phyloP scores from a whole-genome alignment of 2,329 filamentous ascomycete genomes.

The Exophiala phaeomuriformis region DNA sequence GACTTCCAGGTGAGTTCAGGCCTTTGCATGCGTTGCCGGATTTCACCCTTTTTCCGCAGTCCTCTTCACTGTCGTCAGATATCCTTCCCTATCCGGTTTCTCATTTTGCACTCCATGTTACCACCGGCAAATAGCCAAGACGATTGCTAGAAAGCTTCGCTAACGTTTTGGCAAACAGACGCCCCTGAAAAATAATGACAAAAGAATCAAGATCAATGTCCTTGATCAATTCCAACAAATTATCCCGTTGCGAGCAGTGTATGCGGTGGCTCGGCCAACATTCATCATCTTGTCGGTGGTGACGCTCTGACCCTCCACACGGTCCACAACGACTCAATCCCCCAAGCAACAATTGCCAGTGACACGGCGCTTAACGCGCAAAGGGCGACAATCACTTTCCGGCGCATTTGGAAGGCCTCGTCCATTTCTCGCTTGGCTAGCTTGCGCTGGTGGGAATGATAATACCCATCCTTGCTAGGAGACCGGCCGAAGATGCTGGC shows the following conservation, averaged over 20 bases:
- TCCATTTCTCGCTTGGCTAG: conserved; percentile 55
- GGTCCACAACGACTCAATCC: conserved; percentile 17
- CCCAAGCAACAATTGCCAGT: conserved; percentile 29
- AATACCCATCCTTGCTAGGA: conserved; percentile 38
- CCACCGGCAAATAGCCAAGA: too few species aligned
- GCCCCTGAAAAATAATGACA: conserved; percentile 22
- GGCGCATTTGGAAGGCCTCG: conserved; percentile 57
- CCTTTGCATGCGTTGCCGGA: too few species aligned
- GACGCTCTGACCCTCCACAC: conserved; percentile 15
- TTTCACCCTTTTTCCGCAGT: too few species aligned
- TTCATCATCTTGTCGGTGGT: background rate
- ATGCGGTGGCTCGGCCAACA: background rate
- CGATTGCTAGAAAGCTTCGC: background rate
- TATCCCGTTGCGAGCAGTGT: background rate
- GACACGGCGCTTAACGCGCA: conserved; percentile 33
- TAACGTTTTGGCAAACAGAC: conserved; percentile 14
- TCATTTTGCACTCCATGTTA: too few species aligned
- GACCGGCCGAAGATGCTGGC: conserved; percentile 37
- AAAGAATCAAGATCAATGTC: background rate
- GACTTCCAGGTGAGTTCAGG: conserved; percentile 57
- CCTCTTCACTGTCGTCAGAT: too few species aligned
- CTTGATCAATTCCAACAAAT: background rate
- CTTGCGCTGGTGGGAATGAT: conserved; percentile 53
- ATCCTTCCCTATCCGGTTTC: too few species aligned
- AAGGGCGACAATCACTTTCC: conserved; percentile 48